A percentile compares a stretch with the other conserved stretches of the same genome.
phyloP scores from a whole-genome alignment of 331 rosid genomes.

The Stylosanthes scabra region DNA sequence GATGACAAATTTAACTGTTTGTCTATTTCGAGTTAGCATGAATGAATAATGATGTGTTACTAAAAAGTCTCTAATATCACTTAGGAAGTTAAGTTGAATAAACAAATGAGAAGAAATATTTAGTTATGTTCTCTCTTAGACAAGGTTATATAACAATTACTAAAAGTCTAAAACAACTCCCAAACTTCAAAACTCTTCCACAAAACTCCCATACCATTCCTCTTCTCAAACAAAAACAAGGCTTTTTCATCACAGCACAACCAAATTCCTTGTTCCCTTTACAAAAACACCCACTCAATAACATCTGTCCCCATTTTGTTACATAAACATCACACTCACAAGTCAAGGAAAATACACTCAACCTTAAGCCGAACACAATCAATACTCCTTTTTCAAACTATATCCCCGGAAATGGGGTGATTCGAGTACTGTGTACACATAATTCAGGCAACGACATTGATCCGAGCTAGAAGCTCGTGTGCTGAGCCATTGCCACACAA shows the following conservation, averaged over 20 bases:
- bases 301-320: neutral
- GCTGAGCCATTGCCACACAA: too few relatives aligned
- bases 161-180: slow-evolving; percentile 8
- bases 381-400: neutral
- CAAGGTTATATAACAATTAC: neutral
- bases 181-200: neutral
- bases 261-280: neutral
- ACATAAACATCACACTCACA: neutral
- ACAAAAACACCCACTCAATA: neutral
- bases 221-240: slow-evolving; percentile 2
- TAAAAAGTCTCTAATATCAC: slow-evolving; percentile 13
- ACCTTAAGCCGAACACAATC: neutral
- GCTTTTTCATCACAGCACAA: slow-evolving; percentile 7
- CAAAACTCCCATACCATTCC: neutral
- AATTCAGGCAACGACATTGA: too few relatives aligned
- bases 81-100: slow-evolving; percentile 1
- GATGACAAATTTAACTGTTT: slow-evolving; percentile 12
- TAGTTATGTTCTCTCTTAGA: neutral
- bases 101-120: slow-evolving; percentile 22
- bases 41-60: too few relatives aligned
- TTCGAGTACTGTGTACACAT: too few relatives aligned
- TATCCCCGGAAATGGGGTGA: too few relatives aligned
- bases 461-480: neutral
- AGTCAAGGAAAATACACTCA: neutral
- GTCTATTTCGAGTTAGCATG: too few relatives aligned